Conservation (phyloP, 768 basidiomycete genomes). For the Termitomyces sp. region DNA sequence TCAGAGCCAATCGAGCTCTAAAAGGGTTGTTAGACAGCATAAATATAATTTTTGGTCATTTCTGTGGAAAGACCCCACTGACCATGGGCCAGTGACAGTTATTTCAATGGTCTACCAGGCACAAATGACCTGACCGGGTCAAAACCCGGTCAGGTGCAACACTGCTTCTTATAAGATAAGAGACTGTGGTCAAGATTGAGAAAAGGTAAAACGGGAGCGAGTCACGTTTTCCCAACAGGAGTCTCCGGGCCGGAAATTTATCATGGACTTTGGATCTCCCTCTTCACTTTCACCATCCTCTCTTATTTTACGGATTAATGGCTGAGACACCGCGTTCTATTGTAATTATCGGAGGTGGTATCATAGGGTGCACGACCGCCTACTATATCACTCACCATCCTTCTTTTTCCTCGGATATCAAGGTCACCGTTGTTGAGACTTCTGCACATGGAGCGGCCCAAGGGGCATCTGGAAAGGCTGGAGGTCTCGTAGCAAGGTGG, state of each 20-base stretch:
- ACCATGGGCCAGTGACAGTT: not conserved
- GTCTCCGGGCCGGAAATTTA: not conserved
- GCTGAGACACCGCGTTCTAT: conserved; percentile 32
- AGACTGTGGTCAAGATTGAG: too few relatives aligned
- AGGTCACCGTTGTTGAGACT: conserved; percentile 66
- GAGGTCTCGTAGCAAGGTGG: conserved; percentile 83
- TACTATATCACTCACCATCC: conserved; percentile 70
- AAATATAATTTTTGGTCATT: not conserved
- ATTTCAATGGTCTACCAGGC: not conserved
- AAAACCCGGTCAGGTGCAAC: not conserved
- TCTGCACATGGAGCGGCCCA: conserved; percentile 63
- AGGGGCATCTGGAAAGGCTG: conserved; percentile 81
- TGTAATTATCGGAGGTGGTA: conserved; percentile 80
- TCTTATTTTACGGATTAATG: not conserved
- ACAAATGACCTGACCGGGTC: not conserved
- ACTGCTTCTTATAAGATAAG: too few relatives aligned
- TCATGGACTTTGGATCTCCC: not conserved
- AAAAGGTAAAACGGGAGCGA: too few relatives aligned
- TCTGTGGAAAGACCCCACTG: not conserved
- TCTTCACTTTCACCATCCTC: not conserved
- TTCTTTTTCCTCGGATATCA: conserved; percentile 31
- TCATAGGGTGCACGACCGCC: conserved; percentile 80
- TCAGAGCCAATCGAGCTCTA: not conserved
- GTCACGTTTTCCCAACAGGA: too few relatives aligned
- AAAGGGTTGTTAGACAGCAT: not conserved